phyloP scores from a whole-genome alignment of 192 early-diverging fungal genomes.

The Coemansia sp. region DNA sequence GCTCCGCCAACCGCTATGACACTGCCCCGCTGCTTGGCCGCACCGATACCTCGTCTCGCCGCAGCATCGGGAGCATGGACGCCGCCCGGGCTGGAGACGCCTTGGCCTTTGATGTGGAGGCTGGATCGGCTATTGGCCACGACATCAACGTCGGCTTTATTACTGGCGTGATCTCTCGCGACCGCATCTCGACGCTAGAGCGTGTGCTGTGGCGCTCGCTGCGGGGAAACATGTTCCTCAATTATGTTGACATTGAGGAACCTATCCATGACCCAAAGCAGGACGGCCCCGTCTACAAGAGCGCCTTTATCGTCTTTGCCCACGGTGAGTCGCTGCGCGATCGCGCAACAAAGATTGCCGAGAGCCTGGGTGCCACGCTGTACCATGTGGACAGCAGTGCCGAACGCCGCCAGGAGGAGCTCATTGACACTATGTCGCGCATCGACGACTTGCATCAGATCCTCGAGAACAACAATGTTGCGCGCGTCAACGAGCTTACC shows the following conservation, averaged over 20 bases:
- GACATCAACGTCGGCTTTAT: slow-evolving; percentile 79
- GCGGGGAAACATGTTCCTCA: slow-evolving; percentile 96
- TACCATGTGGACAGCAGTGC: slow-evolving; percentile 82
- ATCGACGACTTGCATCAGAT: slow-evolving; percentile 88
- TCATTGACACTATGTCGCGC: slow-evolving; percentile 75
- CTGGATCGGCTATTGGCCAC: slow-evolving; percentile 23
- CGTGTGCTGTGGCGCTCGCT: slow-evolving; percentile 96
- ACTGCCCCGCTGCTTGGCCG: slow-evolving; percentile 62
- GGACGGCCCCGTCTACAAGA: slow-evolving; percentile 90
- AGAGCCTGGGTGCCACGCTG: slow-evolving; percentile 92
- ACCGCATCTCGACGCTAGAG: slow-evolving; percentile 86
- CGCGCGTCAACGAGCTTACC: slow-evolving; percentile 80
- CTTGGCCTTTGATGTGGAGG: slow-evolving; percentile 34
- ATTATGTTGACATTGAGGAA: slow-evolving; percentile 95
- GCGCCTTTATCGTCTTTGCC: slow-evolving; percentile 98
- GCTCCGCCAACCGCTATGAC: slow-evolving; percentile 20
- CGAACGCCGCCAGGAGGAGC: slow-evolving; percentile 84
- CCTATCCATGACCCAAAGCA: slow-evolving; percentile 87
- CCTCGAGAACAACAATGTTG: slow-evolving; percentile 81
- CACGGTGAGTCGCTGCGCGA: slow-evolving; percentile 89
- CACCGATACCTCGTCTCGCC: slow-evolving; percentile 56
- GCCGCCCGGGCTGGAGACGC: slow-evolving; percentile 37
- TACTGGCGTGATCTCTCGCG: slow-evolving; percentile 90
- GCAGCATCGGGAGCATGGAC: slow-evolving; percentile 54
- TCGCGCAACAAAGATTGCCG: slow-evolving; percentile 92